A percentile compares a stretch with the other conserved stretches of the same genome.
These are phyloP conservation scores for Capsicum rhomboideum DNA, from an alignment of 257 asterid genomes.

Conservation along the genomic window DNA sequence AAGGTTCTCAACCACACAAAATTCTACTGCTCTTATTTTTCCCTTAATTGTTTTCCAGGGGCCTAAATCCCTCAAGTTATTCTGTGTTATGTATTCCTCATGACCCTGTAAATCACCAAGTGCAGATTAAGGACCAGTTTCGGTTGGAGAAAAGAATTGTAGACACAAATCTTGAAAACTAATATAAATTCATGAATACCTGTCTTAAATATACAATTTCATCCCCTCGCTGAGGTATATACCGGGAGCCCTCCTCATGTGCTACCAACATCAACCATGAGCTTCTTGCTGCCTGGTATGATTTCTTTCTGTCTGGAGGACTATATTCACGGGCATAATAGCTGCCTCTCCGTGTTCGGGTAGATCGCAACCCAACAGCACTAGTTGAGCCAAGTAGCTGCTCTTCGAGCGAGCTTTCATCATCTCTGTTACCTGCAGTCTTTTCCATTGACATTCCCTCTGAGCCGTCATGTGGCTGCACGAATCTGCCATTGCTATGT, in stretches of 20 bases:
- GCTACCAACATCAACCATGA: conserved; percentile 79
- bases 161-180: neutral
- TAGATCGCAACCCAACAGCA: conserved; percentile 58
- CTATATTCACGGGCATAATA: conserved; percentile 38
- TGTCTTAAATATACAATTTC: conserved; percentile 81
- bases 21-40: conserved; percentile 68
- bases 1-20: conserved; percentile 69
- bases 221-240: conserved; percentile 84
- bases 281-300: conserved; percentile 51
- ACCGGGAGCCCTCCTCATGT: conserved; percentile 81
- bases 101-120: conserved; percentile 59
- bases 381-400: conserved; percentile 34
- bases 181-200: conserved; percentile 30
- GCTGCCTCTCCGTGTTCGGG: conserved; percentile 57
- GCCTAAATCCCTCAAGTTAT: conserved; percentile 38
- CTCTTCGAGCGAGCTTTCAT: conserved; percentile 47
- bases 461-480: conserved; percentile 36
- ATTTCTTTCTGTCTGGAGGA: conserved; percentile 56
- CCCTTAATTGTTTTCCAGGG: conserved; percentile 71
- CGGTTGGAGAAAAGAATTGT: neutral
- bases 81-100: conserved; percentile 51
- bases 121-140: conserved; percentile 4
- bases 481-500: conserved; percentile 23
- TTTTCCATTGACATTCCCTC: conserved; percentile 42
- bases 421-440: conserved; percentile 41